phyloP scores from a whole-genome alignment of 2,329 filamentous ascomycete genomes.

The Paecilomyces dactylethromorphus region DNA sequence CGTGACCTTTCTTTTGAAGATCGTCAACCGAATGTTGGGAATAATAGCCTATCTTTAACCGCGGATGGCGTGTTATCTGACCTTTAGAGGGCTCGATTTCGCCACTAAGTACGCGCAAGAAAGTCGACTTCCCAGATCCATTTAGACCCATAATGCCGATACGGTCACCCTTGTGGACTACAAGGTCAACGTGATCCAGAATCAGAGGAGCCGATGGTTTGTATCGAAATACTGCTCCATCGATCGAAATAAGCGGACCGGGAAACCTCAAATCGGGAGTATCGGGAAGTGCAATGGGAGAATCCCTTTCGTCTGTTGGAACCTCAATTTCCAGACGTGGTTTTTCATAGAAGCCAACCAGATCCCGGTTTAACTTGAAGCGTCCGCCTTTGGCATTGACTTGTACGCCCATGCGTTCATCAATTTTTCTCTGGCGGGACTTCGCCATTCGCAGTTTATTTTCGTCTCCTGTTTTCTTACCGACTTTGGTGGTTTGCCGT shows the following conservation, averaged over 20 bases:
- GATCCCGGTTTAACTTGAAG: constrained; percentile 76
- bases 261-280: constrained; percentile 68
- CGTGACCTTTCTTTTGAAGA: background rate
- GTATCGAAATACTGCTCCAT: constrained; percentile 64
- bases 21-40: background rate
- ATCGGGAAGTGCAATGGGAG: constrained; percentile 53
- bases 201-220: constrained; percentile 38
- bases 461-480: constrained; percentile 71
- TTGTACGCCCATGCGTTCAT: constrained; percentile 72
- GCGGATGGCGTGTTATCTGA: background rate
- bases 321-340: constrained; percentile 65
- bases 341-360: constrained; percentile 55
- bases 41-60: background rate
- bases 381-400: constrained; percentile 64
- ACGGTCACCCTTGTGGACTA: constrained; percentile 63
- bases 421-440: constrained; percentile 75
- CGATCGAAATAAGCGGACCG: constrained; percentile 64
- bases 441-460: constrained; percentile 84
- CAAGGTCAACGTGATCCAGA: constrained; percentile 59
- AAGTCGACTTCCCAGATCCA: constrained; percentile 16
- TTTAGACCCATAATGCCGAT: background rate
- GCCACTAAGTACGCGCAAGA: constrained; percentile 51
- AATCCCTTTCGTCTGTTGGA: constrained; percentile 53
- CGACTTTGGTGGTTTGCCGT: constrained; percentile 64
- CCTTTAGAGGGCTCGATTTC: background rate